A percentile compares a stretch with the other conserved stretches of the same genome.
Conservation (phyloP, 2,329 filamentous ascomycete species). For the Fusarium paranaense region DNA sequence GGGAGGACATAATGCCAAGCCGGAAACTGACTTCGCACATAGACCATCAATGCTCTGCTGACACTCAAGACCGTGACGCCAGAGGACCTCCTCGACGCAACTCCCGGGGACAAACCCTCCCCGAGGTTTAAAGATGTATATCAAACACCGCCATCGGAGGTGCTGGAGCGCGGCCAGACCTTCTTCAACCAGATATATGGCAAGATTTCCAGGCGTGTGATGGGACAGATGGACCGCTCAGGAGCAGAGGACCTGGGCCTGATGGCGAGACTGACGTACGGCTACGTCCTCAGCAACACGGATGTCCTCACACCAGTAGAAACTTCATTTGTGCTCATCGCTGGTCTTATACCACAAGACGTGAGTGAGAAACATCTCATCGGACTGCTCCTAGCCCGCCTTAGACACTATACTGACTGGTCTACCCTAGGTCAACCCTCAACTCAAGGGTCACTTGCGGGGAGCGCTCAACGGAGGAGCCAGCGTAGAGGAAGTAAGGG, state of each 20-base stretch:
- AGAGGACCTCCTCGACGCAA: constrained; percentile 36
- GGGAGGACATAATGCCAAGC: neutral
- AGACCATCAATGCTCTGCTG: constrained; percentile 43
- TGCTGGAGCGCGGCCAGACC: constrained; percentile 34
- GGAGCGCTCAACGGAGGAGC: constrained; percentile 43
- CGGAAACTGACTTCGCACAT: constrained; percentile 8
- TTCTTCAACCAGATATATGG: constrained; percentile 43
- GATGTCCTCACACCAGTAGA: constrained; percentile 39
- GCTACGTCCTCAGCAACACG: constrained; percentile 43
- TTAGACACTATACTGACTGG: constrained; percentile 4
- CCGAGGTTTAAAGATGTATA: constrained; percentile 34
- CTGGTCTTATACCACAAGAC: constrained; percentile 44
- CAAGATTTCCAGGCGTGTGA: constrained; percentile 41
- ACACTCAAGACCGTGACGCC: constrained; percentile 39
- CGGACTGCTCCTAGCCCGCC: neutral
- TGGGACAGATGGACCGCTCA: constrained; percentile 43
- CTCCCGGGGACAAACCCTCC: constrained; percentile 5
- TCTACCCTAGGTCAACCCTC: constrained; percentile 40
- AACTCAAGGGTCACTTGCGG: constrained; percentile 43
- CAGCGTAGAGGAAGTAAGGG: constrained; percentile 41
- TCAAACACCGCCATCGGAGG: constrained; percentile 20
- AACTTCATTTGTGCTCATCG: constrained; percentile 44
- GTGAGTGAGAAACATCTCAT: constrained; percentile 24
- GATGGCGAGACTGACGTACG: constrained; percentile 41
- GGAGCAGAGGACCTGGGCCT: constrained; percentile 41